Base-by-base conservation (phyloP, 306 rosid genomes). In the Lablab purpureus region DNA sequence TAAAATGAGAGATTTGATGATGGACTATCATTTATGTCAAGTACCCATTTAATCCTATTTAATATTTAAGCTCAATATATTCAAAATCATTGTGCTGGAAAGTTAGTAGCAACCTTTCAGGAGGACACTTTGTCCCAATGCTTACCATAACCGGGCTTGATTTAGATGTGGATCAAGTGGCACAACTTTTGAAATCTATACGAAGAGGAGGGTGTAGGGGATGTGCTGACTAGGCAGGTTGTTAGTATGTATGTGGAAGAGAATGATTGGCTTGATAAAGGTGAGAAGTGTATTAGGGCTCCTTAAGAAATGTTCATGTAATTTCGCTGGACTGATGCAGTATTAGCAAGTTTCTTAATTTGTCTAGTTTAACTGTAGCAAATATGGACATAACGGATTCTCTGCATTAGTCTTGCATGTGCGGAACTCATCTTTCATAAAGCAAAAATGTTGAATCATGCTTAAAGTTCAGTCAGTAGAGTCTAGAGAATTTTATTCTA, bases 1-100 rank as follows among this genome's bases (percentile, higher is more conserved):
- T 14, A 1, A 46, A 66, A 55, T 73, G 76, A 23, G 22, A 71
- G 9, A 28, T 71, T 55, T 72, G n/a, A 10, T 41, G 64, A 15
- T 46, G 56, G 30, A 43, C 55, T 15, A 28, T 34, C 40, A 6
- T 34, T 34, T 34, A 34, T 34, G 7, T 77, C 37, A 2, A 40
- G 45, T 40, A 9, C 45, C 45, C 0, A 10, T 40, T 59, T 59
- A 27, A 14, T 59, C 19, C 40, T 27, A 59, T 2, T 59, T 40
- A 28, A 59, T 25, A 59, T 28, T 28, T 40, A 28, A 59, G 67
- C 19, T 13, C 67, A 22, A 23, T 11, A 56, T 28, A 25, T 59
- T 59, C 66, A 58, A 25, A 8, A n/a, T 13, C 37, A 59, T 10
- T 59, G 17, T 59, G 40, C n/a, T 23, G 64, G n/a, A 23, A 56